phyloP scores from a whole-genome alignment of 192 early-diverging fungal species.

The Linnemannia elongata region DNA sequence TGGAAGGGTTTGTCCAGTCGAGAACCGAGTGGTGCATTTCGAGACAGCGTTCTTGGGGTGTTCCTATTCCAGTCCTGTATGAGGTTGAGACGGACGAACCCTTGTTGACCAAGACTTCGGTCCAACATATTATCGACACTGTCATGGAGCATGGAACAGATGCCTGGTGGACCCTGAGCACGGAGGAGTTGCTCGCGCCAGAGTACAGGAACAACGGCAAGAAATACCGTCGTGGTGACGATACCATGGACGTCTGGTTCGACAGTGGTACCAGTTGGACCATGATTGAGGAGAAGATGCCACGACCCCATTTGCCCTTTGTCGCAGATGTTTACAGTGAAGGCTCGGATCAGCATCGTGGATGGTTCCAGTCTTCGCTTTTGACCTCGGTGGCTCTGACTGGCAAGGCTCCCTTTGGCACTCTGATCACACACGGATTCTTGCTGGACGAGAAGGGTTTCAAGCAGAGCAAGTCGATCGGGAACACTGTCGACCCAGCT shows the following conservation, averaged over 20 bases:
- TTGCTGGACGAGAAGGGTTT: conserved; percentile 81
- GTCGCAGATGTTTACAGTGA: conserved; percentile 82
- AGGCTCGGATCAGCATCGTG: conserved; percentile 87
- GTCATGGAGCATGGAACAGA: conserved; percentile 72
- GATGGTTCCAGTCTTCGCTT: conserved; percentile 89
- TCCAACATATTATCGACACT: conserved; percentile 73
- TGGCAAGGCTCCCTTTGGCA: conserved; percentile 76
- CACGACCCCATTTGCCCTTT: conserved; percentile 40
- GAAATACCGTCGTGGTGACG: conserved; percentile 71
- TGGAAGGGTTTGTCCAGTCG: conserved; percentile 75
- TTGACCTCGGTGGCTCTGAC: conserved; percentile 78
- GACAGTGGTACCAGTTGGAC: conserved; percentile 87
- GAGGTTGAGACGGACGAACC: conserved; percentile 71
- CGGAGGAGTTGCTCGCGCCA: conserved; percentile 72
- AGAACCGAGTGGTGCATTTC: conserved; percentile 90
- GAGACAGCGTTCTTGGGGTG: conserved; percentile 85
- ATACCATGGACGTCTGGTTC: conserved; percentile 93
- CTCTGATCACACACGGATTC: conserved; percentile 87
- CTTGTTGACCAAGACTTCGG: conserved; percentile 72
- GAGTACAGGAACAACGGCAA: conserved; percentile 69
- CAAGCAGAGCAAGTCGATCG: conserved; percentile 89
- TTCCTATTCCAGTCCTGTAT: conserved; percentile 85
- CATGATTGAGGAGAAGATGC: conserved; percentile 64
- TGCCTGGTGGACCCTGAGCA: conserved; percentile 78
- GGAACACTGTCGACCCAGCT: conserved; percentile 80